A percentile compares a stretch with the other conserved stretches of the same genome.
Conservation (phyloP, 306 rosid species). For the Cucumis cinereus region DNA sequence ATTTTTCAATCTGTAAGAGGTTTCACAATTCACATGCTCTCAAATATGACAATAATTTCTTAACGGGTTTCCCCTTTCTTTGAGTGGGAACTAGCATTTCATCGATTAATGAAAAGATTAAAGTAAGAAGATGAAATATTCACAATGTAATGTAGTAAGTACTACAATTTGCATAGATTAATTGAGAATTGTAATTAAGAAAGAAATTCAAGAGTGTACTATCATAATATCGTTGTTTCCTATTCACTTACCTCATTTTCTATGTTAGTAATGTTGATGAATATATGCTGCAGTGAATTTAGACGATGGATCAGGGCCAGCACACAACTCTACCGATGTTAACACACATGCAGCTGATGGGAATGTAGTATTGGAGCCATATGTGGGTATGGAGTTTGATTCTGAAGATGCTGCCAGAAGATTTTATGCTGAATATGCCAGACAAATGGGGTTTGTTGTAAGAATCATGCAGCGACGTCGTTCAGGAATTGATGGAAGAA, state of each 20-base stretch:
- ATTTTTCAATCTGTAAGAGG: neutral
- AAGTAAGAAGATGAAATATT: neutral
- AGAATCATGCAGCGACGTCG: slow-evolving; percentile 86
- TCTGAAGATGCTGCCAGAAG: slow-evolving; percentile 71
- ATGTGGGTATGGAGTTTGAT: slow-evolving; percentile 82
- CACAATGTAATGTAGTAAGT: neutral
- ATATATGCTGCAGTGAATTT: slow-evolving; percentile 36
- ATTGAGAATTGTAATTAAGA: neutral
- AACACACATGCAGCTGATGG: slow-evolving; percentile 33
- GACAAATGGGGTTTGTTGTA: slow-evolving; percentile 58
- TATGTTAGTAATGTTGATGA: neutral
- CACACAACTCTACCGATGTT: slow-evolving; percentile 28
- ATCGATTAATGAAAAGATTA: neutral
- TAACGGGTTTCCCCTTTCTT: neutral
- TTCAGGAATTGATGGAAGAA: slow-evolving; percentile 75
- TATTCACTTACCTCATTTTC: neutral
- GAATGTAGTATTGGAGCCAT: slow-evolving; percentile 44
- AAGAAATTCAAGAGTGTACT: neutral
- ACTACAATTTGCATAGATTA: neutral
- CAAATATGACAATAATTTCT: neutral
- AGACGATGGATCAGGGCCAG: slow-evolving; percentile 35
- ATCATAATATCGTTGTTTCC: neutral
- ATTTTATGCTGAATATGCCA: slow-evolving; percentile 65
- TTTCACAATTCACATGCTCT: neutral
- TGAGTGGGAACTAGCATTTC: neutral